Percentiles rank a stretch among this genome's conserved stretches.
These are phyloP conservation scores for Neurospora tetraspora DNA, from an alignment of 495 filamentous ascomycete genomes.

Conservation along the genomic window DNA sequence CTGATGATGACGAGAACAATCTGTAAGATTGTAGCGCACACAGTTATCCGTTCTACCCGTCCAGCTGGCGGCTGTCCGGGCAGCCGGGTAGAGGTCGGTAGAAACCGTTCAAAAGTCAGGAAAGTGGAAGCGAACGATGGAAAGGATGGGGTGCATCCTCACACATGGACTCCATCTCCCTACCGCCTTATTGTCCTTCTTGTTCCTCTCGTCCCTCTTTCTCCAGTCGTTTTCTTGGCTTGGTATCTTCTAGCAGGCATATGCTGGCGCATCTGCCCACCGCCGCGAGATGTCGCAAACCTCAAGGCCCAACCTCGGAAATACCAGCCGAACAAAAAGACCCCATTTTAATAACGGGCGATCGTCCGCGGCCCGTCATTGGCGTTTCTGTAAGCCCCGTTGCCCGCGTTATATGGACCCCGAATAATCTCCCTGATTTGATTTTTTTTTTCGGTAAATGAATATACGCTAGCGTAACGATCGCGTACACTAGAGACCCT, in stretches of 20 bases:
- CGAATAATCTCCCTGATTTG: neutral
- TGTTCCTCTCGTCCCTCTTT: neutral
- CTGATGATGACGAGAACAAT: neutral
- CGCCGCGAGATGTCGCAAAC: neutral
- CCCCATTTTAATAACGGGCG: neutral
- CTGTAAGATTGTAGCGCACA: too few relatives aligned
- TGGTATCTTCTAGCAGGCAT: neutral
- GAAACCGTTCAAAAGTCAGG: neutral
- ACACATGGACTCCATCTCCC: neutral
- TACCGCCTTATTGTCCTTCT: neutral
- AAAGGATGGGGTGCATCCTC: neutral
- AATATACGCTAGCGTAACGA: neutral
- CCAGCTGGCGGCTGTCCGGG: neutral
- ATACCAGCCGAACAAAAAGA: neutral
- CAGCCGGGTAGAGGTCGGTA: neutral
- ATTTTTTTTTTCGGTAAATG: too few relatives aligned
- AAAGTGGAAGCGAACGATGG: neutral
- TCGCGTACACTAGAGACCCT: neutral
- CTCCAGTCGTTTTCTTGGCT: neutral
- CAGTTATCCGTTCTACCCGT: neutral
- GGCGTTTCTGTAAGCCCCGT: neutral
- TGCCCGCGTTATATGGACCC: neutral
- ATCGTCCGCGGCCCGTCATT: neutral
- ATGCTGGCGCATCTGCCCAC: neutral
- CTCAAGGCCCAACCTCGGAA: neutral